Conservation (phyloP, 1,284 basidiomycete species). For the Microbotryum violaceum region DNA sequence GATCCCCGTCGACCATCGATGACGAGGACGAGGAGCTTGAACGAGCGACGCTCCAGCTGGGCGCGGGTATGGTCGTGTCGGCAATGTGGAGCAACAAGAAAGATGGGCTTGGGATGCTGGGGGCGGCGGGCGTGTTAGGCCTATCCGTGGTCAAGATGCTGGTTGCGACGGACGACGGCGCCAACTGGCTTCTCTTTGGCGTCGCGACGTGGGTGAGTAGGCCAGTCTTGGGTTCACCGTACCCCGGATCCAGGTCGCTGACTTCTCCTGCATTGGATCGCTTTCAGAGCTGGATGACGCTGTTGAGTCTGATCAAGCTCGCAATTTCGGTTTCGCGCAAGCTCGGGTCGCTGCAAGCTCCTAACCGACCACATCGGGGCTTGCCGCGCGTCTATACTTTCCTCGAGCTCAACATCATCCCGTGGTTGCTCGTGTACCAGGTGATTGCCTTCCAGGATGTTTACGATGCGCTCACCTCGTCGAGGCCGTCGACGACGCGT, state of each 20-base stretch:
- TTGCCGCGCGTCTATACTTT: slow-evolving; percentile 21
- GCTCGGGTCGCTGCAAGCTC: slow-evolving; percentile 19
- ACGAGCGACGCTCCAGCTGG: slow-evolving; percentile 2
- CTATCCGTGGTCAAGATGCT: slow-evolving; percentile 3
- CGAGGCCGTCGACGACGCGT: slow-evolving; percentile 32
- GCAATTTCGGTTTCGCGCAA: slow-evolving; percentile 18
- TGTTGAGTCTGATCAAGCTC: slow-evolving; percentile 26
- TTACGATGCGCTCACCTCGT: slow-evolving; percentile 38
- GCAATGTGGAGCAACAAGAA: slow-evolving; percentile 23
- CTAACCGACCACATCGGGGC: slow-evolving; percentile 24
- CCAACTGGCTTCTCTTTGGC: slow-evolving; percentile 2
- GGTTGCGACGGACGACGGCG: neutral
- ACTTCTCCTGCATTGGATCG: no score
- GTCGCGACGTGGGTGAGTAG: slow-evolving; percentile 20
- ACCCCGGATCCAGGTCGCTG: no score
- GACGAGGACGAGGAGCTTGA: slow-evolving; percentile 13
- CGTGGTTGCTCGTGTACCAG: slow-evolving; percentile 38
- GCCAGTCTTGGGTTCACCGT: neutral
- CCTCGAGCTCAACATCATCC: slow-evolving; percentile 36
- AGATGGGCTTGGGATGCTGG: slow-evolving; percentile 1
- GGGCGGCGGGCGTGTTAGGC: neutral
- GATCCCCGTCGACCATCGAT: slow-evolving; percentile 12
- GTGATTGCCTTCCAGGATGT: slow-evolving; percentile 39
- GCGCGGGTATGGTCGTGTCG: neutral
- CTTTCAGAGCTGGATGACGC: slow-evolving; percentile 13